phyloP scores from a whole-genome alignment of 2,329 filamentous ascomycete species.

The Cladobotryum mycophilum region DNA sequence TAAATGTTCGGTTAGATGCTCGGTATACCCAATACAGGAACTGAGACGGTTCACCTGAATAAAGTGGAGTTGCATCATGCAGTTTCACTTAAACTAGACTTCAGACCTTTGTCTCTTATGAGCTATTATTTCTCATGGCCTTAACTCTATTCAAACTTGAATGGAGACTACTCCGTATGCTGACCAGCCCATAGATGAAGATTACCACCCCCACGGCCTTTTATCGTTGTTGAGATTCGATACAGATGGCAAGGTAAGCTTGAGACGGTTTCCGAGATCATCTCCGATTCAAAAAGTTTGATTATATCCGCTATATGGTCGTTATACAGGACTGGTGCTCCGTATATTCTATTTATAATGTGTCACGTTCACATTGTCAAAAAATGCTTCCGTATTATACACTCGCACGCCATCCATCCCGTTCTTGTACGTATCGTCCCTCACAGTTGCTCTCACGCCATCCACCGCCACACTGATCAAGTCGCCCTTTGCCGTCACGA shows the following conservation, averaged over 20 bases:
- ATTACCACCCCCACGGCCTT: not conserved
- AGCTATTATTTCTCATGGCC: no score
- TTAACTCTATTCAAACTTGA: no score
- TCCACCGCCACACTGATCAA: constrained; percentile 13
- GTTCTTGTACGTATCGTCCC: constrained; percentile 9
- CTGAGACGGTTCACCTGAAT: no score
- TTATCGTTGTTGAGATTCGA: not conserved
- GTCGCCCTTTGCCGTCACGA: constrained; percentile 10
- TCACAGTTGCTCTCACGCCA: constrained; percentile 11
- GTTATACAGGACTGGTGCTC: not conserved
- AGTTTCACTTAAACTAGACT: no score
- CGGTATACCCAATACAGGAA: no score
- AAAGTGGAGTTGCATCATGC: no score
- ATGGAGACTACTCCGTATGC: no score
- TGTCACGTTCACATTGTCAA: constrained; percentile 16
- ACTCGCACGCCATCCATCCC: constrained; percentile 17
- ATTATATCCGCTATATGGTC: not conserved
- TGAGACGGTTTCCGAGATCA: not conserved
- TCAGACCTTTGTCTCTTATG: no score
- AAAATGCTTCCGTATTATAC: constrained; percentile 13
- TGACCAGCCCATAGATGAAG: no score
- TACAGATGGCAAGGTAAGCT: not conserved
- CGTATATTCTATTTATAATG: not conserved
- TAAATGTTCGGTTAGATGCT: no score
- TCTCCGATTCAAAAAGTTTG: no score